These are phyloP conservation scores for Globisporangium abappressorium DNA, from an alignment of 352 stramenopile species.

Conservation along the genomic window DNA sequence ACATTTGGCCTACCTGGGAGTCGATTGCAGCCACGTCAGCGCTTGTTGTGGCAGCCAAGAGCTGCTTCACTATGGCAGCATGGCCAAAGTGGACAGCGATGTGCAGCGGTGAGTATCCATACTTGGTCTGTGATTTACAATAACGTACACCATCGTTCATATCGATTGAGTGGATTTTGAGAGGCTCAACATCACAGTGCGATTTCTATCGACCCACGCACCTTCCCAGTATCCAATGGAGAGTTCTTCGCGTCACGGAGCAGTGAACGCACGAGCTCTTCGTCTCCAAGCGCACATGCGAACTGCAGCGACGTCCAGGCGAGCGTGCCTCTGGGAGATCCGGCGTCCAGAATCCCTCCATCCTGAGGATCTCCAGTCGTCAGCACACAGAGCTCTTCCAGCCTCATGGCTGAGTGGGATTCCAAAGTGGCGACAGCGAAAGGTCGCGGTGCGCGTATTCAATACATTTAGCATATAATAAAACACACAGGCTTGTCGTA, in stretches of 20 bases:
- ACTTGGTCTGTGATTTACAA: slow-evolving; percentile 39
- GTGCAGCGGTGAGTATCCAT: slow-evolving; percentile 61
- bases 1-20: slow-evolving; percentile 24
- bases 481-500: not conserved
- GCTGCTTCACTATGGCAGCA: slow-evolving; percentile 38
- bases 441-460: not conserved
- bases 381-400: slow-evolving; percentile 41
- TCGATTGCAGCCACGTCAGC: slow-evolving; percentile 23
- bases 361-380: slow-evolving; percentile 17
- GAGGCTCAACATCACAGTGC: no score
- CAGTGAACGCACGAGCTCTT: slow-evolving; percentile 35
- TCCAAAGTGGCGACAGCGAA: not conserved
- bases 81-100: slow-evolving; percentile 67
- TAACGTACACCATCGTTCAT: no score
- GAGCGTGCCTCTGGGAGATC: slow-evolving; percentile 49
- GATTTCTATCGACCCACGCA: not conserved
- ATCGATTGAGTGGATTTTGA: no score
- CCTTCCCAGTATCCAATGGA: slow-evolving; percentile 10
- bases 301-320: slow-evolving; percentile 77
- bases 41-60: slow-evolving; percentile 29
- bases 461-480: not conserved
- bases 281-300: slow-evolving; percentile 67
- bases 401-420: slow-evolving; percentile 18
- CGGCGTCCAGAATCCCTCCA: slow-evolving; percentile 40
- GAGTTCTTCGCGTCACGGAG: slow-evolving; percentile 21